These are phyloP conservation scores for Wallacemonas rigidus DNA, from an alignment of 208 protist species.

Conservation along the genomic window DNA sequence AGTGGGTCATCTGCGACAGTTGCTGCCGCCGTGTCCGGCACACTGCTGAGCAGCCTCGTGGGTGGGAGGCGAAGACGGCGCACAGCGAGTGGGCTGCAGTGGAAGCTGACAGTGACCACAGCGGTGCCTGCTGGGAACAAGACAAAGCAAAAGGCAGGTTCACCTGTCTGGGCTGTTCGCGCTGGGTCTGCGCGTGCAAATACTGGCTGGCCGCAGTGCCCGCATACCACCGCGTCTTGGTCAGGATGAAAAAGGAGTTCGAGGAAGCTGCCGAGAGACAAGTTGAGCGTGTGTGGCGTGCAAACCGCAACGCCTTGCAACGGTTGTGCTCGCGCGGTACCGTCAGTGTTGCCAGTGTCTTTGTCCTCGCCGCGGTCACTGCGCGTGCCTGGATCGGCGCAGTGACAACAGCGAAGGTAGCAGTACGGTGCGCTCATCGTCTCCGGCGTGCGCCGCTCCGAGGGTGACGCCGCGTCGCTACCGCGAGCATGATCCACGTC, in stretches of 20 bases:
- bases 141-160: not conserved
- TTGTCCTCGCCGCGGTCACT: not conserved
- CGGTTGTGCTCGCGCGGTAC: not conserved
- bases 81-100: slow-evolving; percentile 24
- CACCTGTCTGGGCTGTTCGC: slow-evolving; percentile 3
- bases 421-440: slow-evolving; percentile 2
- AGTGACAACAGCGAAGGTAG: not conserved
- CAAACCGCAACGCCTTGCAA: slow-evolving; percentile 14
- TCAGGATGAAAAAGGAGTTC: slow-evolving; percentile 59
- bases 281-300: slow-evolving; percentile 50
- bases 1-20: too few species aligned
- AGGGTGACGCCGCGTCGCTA: not conserved
- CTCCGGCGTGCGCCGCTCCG: not conserved
- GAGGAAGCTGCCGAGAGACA: slow-evolving; percentile 64
- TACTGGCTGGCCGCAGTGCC: slow-evolving; percentile 21
- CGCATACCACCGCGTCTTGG: slow-evolving; percentile 18
- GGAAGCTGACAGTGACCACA: slow-evolving; percentile 33
- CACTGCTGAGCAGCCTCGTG: not conserved
- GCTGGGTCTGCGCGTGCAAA: not conserved
- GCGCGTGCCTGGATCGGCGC: not conserved
- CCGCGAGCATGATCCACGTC: too few species aligned
- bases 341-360: not conserved
- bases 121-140: not conserved
- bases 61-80: slow-evolving; percentile 33
- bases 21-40: too few species aligned